Percentiles rank a stretch among this genome's conserved stretches.
Evolutionary conservation across 345 rosid species (phyloP).

Genomic region (Arabis alpina): DNA sequence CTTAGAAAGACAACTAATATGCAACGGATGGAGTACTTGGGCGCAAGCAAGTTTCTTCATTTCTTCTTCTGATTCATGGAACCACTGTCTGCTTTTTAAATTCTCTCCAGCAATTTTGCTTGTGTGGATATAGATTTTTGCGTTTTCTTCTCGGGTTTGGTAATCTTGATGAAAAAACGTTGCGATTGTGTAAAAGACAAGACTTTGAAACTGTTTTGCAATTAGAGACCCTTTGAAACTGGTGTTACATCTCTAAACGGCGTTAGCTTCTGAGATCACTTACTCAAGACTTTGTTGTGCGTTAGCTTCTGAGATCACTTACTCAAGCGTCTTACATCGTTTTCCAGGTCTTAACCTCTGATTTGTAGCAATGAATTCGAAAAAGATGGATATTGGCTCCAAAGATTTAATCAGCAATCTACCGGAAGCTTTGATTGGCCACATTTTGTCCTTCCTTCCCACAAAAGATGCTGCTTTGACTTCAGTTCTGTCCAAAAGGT

Average conservation of each 20-base stretch:
- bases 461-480: slow-evolving; percentile 36
- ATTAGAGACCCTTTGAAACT: too few species aligned
- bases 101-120: too few species aligned
- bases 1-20: too few species aligned
- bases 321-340: background rate
- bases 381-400: slow-evolving; percentile 7
- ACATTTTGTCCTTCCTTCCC: slow-evolving; percentile 34
- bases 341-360: slow-evolving; percentile 4
- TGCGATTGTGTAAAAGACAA: too few species aligned
- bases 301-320: slow-evolving; percentile 1
- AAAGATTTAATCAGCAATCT: slow-evolving; percentile 17
- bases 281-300: too few species aligned
- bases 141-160: background rate
- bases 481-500: slow-evolving; percentile 19
- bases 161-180: too few species aligned
- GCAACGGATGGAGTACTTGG: too few species aligned
- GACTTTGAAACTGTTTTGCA: background rate
- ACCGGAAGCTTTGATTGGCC: slow-evolving; percentile 31
- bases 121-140: background rate
- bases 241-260: too few species aligned
- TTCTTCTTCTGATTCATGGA: too few species aligned
- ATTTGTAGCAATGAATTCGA: slow-evolving; percentile 1
- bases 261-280: slow-evolving; percentile 5
- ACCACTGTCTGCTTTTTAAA: too few species aligned
- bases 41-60: too few species aligned